Evolutionary conservation across 1,284 basidiomycete genomes (phyloP).

Genomic region (Sporisorium exsertum): DNA sequence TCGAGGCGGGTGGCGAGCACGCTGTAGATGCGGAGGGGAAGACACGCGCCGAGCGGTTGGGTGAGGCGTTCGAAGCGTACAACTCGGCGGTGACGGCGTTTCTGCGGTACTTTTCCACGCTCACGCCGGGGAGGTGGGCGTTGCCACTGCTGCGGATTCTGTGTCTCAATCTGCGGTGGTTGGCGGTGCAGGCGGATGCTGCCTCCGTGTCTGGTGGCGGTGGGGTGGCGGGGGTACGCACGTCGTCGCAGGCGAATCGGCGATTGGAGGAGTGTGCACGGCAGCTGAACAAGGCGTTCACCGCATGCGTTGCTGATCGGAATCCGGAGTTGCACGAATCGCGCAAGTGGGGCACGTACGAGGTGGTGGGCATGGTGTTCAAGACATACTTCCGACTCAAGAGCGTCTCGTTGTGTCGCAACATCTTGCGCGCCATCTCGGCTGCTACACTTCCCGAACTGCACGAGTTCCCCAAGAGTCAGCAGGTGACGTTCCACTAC

Average conservation of each 20-base stretch:
- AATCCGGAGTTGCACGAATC: conserved; percentile 75
- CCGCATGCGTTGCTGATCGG: conserved; percentile 87
- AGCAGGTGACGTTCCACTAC: conserved; percentile 83
- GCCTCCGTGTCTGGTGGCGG: not conserved
- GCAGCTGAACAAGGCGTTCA: conserved; percentile 90
- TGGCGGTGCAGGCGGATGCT: conserved; percentile 56
- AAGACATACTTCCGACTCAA: conserved; percentile 96
- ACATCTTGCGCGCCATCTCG: conserved; percentile 87
- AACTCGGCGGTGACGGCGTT: conserved; percentile 52
- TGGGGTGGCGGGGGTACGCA: not conserved
- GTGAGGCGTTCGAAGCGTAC: conserved; percentile 54
- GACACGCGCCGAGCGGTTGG: conserved; percentile 34
- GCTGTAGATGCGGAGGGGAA: conserved; percentile 37
- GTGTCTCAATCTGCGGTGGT: conserved; percentile 56
- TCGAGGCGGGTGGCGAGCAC: conserved; percentile 2
- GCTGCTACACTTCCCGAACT: conserved; percentile 88
- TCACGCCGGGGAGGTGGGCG: conserved; percentile 61
- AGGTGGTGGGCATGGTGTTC: conserved; percentile 88
- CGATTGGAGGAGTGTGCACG: conserved; percentile 90
- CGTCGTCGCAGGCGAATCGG: conserved; percentile 67
- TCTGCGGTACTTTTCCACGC: conserved; percentile 52
- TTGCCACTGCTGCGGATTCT: conserved; percentile 56
- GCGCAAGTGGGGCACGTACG: conserved; percentile 93
- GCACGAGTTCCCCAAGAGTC: conserved; percentile 81
- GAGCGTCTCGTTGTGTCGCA: conserved; percentile 89